These are phyloP conservation scores for Myriosclerotinia scirpicola DNA, from an alignment of 2,329 filamentous ascomycete species.

Conservation along the genomic window DNA sequence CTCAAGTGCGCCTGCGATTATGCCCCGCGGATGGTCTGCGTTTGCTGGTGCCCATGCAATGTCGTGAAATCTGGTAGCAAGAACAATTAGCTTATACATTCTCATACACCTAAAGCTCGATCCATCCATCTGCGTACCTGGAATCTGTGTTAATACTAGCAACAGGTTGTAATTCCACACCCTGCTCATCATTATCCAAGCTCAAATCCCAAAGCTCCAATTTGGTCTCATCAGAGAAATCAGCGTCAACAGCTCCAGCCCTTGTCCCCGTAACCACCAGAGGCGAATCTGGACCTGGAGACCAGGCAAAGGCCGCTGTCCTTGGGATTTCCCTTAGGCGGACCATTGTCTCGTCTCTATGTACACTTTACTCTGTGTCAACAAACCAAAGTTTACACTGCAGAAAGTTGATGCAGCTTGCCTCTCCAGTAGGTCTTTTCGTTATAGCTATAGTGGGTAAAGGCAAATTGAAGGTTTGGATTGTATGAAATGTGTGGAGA, in stretches of 20 bases:
- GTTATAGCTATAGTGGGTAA: neutral
- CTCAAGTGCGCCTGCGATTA: conserved; percentile 93
- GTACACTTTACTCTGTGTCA: neutral
- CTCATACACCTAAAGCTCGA: conserved; percentile 11
- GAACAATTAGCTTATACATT: conserved; percentile 23
- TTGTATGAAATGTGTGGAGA: neutral
- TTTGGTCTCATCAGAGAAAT: conserved; percentile 97
- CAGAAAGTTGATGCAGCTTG: conserved; percentile 17
- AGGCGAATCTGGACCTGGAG: conserved; percentile 73
- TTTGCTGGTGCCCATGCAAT: conserved; percentile 89
- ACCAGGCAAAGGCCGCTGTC: conserved; percentile 98
- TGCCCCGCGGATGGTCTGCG: conserved; percentile 75
- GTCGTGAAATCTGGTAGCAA: conserved; percentile 81
- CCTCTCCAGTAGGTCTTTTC: conserved; percentile 6
- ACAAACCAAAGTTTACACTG: conserved; percentile 23
- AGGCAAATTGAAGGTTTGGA: neutral
- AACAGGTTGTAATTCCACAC: conserved; percentile 80
- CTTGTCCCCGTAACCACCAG: conserved; percentile 91
- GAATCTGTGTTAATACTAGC: conserved; percentile 85
- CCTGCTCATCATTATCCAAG: conserved; percentile 72
- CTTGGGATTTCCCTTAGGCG: conserved; percentile 93
- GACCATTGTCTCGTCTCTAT: conserved; percentile 64
- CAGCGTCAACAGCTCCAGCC: conserved; percentile 90
- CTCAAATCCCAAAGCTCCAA: conserved; percentile 94
- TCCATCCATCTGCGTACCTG: conserved; percentile 59